Evolutionary conservation across 768 basidiomycete genomes (phyloP).

Genomic region (Suillus plorans): DNA sequence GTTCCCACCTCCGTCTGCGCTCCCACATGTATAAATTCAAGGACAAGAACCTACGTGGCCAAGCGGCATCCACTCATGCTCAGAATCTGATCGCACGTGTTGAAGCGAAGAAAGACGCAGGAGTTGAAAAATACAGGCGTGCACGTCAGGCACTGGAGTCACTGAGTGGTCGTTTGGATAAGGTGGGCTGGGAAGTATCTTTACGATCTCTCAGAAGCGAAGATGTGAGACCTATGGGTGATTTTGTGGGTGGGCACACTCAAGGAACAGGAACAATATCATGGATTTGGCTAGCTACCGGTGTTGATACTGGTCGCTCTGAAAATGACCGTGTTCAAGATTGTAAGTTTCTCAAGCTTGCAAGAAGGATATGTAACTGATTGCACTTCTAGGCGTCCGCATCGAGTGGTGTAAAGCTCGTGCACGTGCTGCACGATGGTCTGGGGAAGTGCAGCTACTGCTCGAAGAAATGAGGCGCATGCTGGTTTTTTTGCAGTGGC

Average conservation of each 20-base stretch:
- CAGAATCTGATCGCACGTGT: constrained; percentile 3
- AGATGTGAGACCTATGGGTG: constrained; percentile 3
- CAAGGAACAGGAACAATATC: constrained; percentile 8
- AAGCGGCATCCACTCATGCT: constrained; percentile 11
- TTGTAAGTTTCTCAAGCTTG: too few relatives aligned
- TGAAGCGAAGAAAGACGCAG: constrained; percentile 10
- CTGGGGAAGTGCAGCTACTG: too few relatives aligned
- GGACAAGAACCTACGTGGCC: constrained; percentile 14
- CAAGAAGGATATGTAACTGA: too few relatives aligned
- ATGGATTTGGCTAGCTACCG: constrained; percentile 15
- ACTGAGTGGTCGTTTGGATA: not conserved
- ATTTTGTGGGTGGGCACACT: not conserved
- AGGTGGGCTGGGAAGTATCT: constrained; percentile 2
- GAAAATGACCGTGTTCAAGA: too few relatives aligned
- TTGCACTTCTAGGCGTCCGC: too few relatives aligned
- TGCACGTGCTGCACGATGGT: too few relatives aligned
- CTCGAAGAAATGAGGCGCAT: too few relatives aligned
- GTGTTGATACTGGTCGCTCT: too few relatives aligned
- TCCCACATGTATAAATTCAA: constrained; percentile 14
- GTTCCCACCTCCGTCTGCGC: constrained; percentile 9
- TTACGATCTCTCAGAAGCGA: not conserved
- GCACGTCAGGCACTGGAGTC: constrained; percentile 9
- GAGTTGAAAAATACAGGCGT: constrained; percentile 7
- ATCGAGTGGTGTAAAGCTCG: too few relatives aligned
- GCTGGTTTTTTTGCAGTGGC: too few relatives aligned